Base-by-base conservation (phyloP, 768 basidiomycete genomes). In the Tricholoma flavovirens region DNA sequence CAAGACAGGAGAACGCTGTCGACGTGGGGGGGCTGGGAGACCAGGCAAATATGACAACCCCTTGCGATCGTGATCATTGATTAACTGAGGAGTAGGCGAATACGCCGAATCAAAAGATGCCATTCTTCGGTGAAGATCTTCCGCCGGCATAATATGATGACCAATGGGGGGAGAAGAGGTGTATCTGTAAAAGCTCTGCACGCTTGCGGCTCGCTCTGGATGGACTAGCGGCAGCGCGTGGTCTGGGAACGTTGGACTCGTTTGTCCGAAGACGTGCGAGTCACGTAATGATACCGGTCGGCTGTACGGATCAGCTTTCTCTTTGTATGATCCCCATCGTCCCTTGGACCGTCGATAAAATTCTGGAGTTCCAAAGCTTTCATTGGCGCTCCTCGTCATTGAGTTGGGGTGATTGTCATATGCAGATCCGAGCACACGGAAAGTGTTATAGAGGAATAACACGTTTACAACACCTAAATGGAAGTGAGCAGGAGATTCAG, bases 391-490 rank as follows among this genome's bases (percentile, higher is more conserved):
- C 43, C 61, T 68, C 51, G 62, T 66, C 29, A 66, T 69, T n/a
- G 69, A 64, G 19, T 60, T 57, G 4, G 29, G 5, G 29, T 10
- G 67, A 57, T 30, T 7, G 56, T 77, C 70, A 60, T 84, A 77
- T 21, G 79, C 78, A 22, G 80, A 80, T 8, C 75, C 73, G 32
- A 90, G 70, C 51, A 87, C 76, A 9, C 82, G 79, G 64, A 88
- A 80, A 9, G 84, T 87, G 64, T 86, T 87, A 72, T 78, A 82
- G 26, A 89, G 75, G n/a, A 90, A 72, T 8, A 77, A 56, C 24
- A 86, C 84, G 62, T 90, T 84, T 21, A 81, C 80, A 24, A 83
- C 61, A 42, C 86, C 88, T 90, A 15, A 49, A 26, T 42, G n/a
- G 55, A 10, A 50, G 12, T 35, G 36, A 52, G 42, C 21, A 35